phyloP scores from a whole-genome alignment of 2,329 filamentous ascomycete species.

The Geosmithia morbida region DNA sequence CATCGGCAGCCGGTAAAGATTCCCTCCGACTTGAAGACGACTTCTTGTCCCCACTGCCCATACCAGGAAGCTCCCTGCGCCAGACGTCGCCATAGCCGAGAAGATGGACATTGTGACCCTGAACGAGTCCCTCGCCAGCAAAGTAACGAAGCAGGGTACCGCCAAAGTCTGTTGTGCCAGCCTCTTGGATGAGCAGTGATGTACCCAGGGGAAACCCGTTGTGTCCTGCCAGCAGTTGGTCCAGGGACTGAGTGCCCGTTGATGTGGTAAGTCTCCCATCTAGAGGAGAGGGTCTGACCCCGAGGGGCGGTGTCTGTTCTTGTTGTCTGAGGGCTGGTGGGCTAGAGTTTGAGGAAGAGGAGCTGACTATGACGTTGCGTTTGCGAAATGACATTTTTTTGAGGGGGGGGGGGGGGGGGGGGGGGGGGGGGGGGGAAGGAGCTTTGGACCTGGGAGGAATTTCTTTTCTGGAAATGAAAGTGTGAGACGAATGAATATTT shows the following conservation, averaged over 20 bases:
- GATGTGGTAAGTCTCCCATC: conserved; percentile 83
- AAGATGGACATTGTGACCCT: conserved; percentile 80
- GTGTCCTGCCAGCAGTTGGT: conserved; percentile 75
- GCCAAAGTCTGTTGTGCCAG: conserved; percentile 86
- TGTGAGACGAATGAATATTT: not conserved
- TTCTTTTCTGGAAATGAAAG: too few species aligned
- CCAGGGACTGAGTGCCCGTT: conserved; percentile 76
- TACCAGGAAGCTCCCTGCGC: conserved; percentile 69
- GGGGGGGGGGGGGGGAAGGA: too few species aligned
- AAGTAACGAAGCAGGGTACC: conserved; percentile 76
- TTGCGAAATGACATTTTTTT: conserved; percentile 41
- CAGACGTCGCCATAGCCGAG: conserved; percentile 68
- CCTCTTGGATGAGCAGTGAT: conserved; percentile 70
- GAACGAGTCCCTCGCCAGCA: conserved; percentile 82
- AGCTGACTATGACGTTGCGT: conserved; percentile 35
- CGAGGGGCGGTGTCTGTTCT: conserved; percentile 24
- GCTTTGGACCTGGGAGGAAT: too few species aligned
- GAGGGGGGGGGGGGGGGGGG: too few species aligned
- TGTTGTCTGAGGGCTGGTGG: conserved; percentile 8
- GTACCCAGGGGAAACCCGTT: conserved; percentile 71
- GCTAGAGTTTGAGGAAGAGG: conserved; percentile 9
- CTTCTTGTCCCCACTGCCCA: conserved; percentile 27
- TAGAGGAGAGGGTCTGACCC: conserved; percentile 69
- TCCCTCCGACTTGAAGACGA: conserved; percentile 26
- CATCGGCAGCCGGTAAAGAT: conserved; percentile 22